Base-by-base conservation (phyloP, 2,329 filamentous ascomycete species). In the Sporothrix euskadiensis region DNA sequence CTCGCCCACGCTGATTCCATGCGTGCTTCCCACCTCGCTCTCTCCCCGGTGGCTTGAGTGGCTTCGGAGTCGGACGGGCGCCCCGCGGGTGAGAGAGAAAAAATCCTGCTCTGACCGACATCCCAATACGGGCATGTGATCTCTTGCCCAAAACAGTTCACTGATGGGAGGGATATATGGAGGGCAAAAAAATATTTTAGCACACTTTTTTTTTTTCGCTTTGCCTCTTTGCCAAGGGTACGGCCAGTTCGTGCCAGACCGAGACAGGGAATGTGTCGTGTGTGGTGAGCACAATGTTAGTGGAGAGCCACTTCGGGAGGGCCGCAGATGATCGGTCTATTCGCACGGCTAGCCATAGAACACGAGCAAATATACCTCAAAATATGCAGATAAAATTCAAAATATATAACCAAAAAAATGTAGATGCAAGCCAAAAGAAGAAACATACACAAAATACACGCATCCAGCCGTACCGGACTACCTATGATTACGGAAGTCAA, bases 401-500 rank as follows among this genome's bases (percentile, higher is more conserved):
- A 30, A 30, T 30, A 57, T 30, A 57, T 57, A 6, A 57, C 54
- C 10, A 57, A 57, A 57, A 56, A 57, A 4, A 56, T 57, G 10
- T 30, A 57, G 26, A 57, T 57, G 22, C 44, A 19, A 49, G 14
- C 44, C 44, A 49, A 49, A 19, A 16, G 44, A 49, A 49, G 6
- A 16, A 14, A 49, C 19, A 49, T 49, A 14, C 41, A 12, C 4
- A n/a, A 54, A 22, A 54, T 22, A 26, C 52, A 54, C 3, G 12
- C 41, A 19, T 19, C 4, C 14, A 26, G 26, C 26, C 26, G 2
- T 26, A 26, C 26, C 26, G 26, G 52, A 68, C 41, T 30, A 71
- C 12, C 39, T n/a, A 14, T 73, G 39, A 14, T 59, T 47, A 4
- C 79, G 76, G 52, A 91, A 86, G 77, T 91, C 87, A 16, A 94